A percentile compares a stretch with the other conserved stretches of the same genome.
These are phyloP conservation scores for Balamuthia mandrillaris DNA, from an alignment of 208 protist species.

Conservation along the genomic window DNA sequence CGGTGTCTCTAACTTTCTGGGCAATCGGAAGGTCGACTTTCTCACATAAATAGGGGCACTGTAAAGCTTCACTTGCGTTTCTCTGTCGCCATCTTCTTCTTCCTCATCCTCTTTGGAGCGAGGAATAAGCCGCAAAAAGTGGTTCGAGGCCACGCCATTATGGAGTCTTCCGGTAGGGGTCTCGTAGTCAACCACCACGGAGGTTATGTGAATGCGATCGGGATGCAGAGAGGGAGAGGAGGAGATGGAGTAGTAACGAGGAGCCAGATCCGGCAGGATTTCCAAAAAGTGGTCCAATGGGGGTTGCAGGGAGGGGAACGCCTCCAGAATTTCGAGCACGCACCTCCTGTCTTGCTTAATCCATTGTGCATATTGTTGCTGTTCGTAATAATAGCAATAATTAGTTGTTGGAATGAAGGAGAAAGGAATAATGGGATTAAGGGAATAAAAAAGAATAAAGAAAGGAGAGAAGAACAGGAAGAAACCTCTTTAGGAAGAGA, in stretches of 20 bases:
- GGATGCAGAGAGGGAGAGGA: constrained; percentile 71
- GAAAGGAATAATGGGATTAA: too few species aligned
- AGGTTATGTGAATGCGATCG: constrained; percentile 46
- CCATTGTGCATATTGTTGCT: constrained; percentile 14
- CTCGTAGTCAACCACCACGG: constrained; percentile 44
- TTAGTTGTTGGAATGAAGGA: too few species aligned
- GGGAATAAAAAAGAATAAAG: not conserved
- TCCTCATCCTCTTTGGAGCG: constrained; percentile 28
- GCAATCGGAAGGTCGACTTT: constrained; percentile 35
- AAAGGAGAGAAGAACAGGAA: not conserved
- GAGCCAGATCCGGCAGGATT: constrained; percentile 85
- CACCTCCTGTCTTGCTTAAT: constrained; percentile 31
- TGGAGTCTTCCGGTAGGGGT: constrained; percentile 34
- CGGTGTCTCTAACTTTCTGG: constrained; percentile 4
- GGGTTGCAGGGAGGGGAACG: constrained; percentile 26
- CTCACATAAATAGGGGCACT: constrained; percentile 12
- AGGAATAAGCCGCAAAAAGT: constrained; percentile 40
- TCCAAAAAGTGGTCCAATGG: constrained; percentile 51
- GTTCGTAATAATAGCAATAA: too few species aligned
- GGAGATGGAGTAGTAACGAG: constrained; percentile 93
- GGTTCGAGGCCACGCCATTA: constrained; percentile 52
- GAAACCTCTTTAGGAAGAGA: not conserved
- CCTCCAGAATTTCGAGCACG: constrained; percentile 25
- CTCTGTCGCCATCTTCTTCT: not conserved
- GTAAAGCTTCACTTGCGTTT: not conserved